Evolutionary conservation across 148 eudicot genomes (phyloP).

Genomic region (Cornus suecica): DNA sequence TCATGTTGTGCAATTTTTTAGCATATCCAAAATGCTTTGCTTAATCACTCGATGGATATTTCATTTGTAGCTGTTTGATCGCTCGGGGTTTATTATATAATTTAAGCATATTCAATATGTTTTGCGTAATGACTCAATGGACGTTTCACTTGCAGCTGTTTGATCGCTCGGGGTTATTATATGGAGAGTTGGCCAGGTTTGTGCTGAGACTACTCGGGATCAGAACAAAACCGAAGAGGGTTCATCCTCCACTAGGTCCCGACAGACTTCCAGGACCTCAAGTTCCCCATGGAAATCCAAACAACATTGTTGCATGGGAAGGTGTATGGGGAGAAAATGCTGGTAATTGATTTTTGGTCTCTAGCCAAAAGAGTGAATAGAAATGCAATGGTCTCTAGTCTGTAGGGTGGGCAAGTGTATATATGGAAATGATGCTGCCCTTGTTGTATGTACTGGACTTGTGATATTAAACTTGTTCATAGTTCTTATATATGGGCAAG

Average conservation of each 20-base stretch:
- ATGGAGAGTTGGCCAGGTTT: conserved; percentile 96
- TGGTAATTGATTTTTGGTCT: conserved; percentile 14
- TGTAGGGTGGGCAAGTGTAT: background rate
- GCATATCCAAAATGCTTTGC: background rate
- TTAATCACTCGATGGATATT: background rate
- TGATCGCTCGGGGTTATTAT: conserved; percentile 78
- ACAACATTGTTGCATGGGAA: conserved; percentile 68
- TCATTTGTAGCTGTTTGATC: conserved; percentile 68
- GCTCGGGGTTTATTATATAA: too few relatives aligned
- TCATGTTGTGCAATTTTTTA: background rate
- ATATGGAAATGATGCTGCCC: background rate
- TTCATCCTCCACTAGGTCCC: conserved; percentile 47
- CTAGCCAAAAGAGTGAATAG: background rate
- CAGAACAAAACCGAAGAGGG: conserved; percentile 49
- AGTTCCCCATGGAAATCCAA: conserved; percentile 33
- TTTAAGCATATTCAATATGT: too few relatives aligned
- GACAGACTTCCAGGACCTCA: conserved; percentile 56
- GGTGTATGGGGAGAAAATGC: conserved; percentile 61
- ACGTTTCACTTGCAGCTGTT: too few relatives aligned
- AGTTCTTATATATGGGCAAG: too few relatives aligned
- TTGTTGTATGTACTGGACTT: conserved; percentile 3
- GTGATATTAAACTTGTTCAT: too few relatives aligned
- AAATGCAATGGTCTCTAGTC: background rate
- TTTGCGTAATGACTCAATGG: too few relatives aligned
- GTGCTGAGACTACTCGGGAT: conserved; percentile 74